A percentile compares a stretch with the other conserved stretches of the same genome.
Evolutionary conservation across 2,329 filamentous ascomycete genomes (phyloP).

Genomic region (Neopestalotiopsis sp.): DNA sequence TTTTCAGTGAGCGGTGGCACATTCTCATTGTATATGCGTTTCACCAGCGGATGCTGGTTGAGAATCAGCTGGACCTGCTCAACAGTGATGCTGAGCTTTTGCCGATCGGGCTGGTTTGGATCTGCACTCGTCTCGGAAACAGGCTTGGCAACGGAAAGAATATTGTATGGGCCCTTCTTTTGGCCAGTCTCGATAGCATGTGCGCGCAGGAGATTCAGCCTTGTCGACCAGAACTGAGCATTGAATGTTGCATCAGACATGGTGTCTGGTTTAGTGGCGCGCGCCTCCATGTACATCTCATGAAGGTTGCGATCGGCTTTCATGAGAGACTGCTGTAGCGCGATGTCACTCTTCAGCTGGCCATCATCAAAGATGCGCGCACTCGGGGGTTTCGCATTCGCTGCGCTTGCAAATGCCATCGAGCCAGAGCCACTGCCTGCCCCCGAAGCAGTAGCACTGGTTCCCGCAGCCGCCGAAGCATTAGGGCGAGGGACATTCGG

Average conservation of each 20-base stretch:
- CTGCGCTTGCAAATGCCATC: slow-evolving; percentile 79
- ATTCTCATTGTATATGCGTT: slow-evolving; percentile 90
- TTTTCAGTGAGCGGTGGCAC: slow-evolving; percentile 80
- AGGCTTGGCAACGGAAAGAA: slow-evolving; percentile 87
- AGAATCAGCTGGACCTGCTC: slow-evolving; percentile 95
- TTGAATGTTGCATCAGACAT: slow-evolving; percentile 84
- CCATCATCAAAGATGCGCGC: slow-evolving; percentile 82
- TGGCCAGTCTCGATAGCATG: slow-evolving; percentile 90
- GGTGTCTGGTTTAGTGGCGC: slow-evolving; percentile 82
- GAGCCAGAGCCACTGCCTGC: slow-evolving; percentile 65
- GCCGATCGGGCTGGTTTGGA: slow-evolving; percentile 55
- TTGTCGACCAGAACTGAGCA: slow-evolving; percentile 91
- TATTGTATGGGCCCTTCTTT: slow-evolving; percentile 89
- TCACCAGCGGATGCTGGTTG: slow-evolving; percentile 88
- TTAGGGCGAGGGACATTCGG: slow-evolving; percentile 55
- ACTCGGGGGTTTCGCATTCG: slow-evolving; percentile 58
- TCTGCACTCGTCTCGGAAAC: slow-evolving; percentile 60
- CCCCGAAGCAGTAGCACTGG: slow-evolving; percentile 26
- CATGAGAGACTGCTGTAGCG: slow-evolving; percentile 86
- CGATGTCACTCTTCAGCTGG: slow-evolving; percentile 77
- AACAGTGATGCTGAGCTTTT: slow-evolving; percentile 83
- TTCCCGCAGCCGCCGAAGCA: slow-evolving; percentile 37
- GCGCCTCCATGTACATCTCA: slow-evolving; percentile 85
- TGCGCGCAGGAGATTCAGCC: slow-evolving; percentile 83
- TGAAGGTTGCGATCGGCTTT: slow-evolving; percentile 78